Conservation (phyloP, 176 grass and related monocot genomes). For the Zoysia pacifica region DNA sequence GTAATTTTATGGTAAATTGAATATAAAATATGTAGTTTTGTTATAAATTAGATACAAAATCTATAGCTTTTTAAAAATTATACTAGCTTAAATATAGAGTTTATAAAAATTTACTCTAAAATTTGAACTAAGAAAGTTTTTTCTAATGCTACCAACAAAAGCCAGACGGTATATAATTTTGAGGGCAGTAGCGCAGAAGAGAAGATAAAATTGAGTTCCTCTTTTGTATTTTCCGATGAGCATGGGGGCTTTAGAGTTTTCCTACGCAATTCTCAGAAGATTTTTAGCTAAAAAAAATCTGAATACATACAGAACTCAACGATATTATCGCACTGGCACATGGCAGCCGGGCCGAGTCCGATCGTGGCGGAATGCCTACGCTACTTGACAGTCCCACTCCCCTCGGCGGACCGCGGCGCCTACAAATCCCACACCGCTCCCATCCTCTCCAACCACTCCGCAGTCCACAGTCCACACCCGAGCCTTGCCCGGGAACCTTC, state of each 20-base stretch:
- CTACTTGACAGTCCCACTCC: neutral
- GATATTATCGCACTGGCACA: neutral
- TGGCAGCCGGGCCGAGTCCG: neutral
- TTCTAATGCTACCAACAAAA: no score
- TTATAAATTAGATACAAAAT: no score
- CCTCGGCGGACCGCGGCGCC: neutral
- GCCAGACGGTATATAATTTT: no score
- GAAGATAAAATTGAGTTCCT: no score
- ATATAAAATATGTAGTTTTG: no score
- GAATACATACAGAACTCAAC: neutral
- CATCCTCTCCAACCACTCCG: neutral
- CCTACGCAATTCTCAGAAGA: neutral
- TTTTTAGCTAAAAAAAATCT: neutral
- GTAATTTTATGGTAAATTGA: no score
- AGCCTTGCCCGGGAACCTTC: conserved; percentile 31
- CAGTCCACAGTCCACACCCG: neutral
- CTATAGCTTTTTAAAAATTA: no score
- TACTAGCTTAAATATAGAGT: no score
- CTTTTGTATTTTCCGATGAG: no score
- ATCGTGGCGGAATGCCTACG: conserved; percentile 17
- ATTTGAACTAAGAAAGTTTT: no score
- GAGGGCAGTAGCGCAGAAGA: no score
- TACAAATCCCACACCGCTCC: neutral
- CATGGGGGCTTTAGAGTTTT: neutral
- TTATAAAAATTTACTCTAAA: no score